Conservation (phyloP, 2,329 filamentous ascomycete species). For the Exophiala dermatitidis region DNA sequence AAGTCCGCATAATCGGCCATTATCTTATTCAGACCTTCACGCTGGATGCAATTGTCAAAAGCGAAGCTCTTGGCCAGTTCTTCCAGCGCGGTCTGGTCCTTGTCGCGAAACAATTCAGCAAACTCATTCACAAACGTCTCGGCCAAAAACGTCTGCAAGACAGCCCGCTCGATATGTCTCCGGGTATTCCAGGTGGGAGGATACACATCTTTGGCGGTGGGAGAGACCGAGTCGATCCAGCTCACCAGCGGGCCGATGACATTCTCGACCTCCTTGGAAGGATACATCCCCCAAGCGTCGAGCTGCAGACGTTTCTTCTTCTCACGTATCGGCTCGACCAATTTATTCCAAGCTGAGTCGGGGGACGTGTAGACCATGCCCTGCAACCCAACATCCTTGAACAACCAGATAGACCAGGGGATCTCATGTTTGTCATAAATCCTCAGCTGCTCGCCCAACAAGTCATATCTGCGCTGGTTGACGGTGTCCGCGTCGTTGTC, state of each 20-base stretch:
- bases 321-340: slow-evolving; percentile 46
- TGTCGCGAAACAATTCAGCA: slow-evolving; percentile 48
- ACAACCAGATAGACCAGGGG: slow-evolving; percentile 55
- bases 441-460: slow-evolving; percentile 43
- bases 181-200: slow-evolving; percentile 46
- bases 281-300: slow-evolving; percentile 49
- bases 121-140: slow-evolving; percentile 49
- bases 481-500: slow-evolving; percentile 27
- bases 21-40: slow-evolving; percentile 47
- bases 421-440: slow-evolving; percentile 49
- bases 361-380: slow-evolving; percentile 49
- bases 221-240: slow-evolving; percentile 20
- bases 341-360: slow-evolving; percentile 44
- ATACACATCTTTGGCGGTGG: slow-evolving; percentile 33
- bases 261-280: slow-evolving; percentile 37
- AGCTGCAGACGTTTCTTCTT: slow-evolving; percentile 51
- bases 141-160: slow-evolving; percentile 45
- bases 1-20: slow-evolving; percentile 39
- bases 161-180: slow-evolving; percentile 41
- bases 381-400: slow-evolving; percentile 52
- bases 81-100: slow-evolving; percentile 48
- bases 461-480: slow-evolving; percentile 37
- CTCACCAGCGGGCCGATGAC: slow-evolving; percentile 34
- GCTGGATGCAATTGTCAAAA: slow-evolving; percentile 48
- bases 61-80: slow-evolving; percentile 48